Conservation (phyloP, 768 basidiomycete species). For the Termitomyces sp. region DNA sequence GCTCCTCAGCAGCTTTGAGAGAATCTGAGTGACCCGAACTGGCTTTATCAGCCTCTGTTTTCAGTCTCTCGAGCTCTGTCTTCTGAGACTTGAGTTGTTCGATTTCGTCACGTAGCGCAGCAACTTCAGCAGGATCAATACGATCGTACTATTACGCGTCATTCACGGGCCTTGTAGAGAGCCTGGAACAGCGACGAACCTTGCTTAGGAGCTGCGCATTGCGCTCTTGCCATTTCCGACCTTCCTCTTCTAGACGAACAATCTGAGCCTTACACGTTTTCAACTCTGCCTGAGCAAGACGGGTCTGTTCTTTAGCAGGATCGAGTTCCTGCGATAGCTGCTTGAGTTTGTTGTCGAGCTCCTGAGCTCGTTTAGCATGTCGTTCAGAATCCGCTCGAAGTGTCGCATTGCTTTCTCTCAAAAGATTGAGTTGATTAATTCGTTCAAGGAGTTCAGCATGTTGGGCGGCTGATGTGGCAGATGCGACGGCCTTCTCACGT, state of each 20-base stretch:
- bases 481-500: conserved; percentile 70
- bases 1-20: conserved; percentile 19
- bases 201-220: conserved; percentile 78
- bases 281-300: conserved; percentile 65
- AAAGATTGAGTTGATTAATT: conserved; percentile 80
- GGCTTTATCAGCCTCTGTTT: conserved; percentile 14
- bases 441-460: conserved; percentile 81
- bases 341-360: conserved; percentile 60
- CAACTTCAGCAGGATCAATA: conserved; percentile 81
- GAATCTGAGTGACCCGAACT: conserved; percentile 24
- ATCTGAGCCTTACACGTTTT: conserved; percentile 64
- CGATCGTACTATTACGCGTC: conserved; percentile 63
- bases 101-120: conserved; percentile 71
- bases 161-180: background rate
- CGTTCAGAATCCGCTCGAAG: conserved; percentile 72
- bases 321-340: conserved; percentile 57
- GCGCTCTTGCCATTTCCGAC: conserved; percentile 77
- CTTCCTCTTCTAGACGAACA: conserved; percentile 68
- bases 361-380: conserved; percentile 61
- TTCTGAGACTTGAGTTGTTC: conserved; percentile 42
- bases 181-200: conserved; percentile 29
- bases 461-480: conserved; percentile 67
- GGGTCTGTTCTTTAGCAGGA: conserved; percentile 68
- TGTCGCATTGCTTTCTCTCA: conserved; percentile 86
- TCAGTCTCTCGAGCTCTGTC: conserved; percentile 23